Evolutionary conservation across 2,329 filamentous ascomycete species (phyloP).

Genomic region (Scedosporium boydii): DNA sequence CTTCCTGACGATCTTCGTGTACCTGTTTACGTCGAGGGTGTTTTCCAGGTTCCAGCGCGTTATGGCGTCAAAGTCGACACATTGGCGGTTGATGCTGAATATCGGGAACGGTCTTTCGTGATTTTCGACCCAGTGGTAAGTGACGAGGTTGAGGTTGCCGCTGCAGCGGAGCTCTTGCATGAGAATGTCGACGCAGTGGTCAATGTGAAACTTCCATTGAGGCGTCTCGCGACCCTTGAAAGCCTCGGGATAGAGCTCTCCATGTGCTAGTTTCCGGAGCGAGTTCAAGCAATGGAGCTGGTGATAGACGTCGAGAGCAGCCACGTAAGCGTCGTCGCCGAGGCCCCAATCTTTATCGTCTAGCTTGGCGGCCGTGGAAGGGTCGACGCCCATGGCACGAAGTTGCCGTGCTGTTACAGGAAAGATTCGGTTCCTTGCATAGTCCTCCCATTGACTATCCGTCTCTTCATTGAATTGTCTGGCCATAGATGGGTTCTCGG

Average conservation of each 20-base stretch:
- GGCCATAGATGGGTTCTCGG: too few species aligned
- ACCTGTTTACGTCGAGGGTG: neutral
- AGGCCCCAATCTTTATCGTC: too few species aligned
- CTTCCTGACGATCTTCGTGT: neutral
- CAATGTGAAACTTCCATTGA: constrained; percentile 3
- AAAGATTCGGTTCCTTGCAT: too few species aligned
- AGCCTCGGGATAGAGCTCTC: constrained; percentile 5
- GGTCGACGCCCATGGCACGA: too few species aligned
- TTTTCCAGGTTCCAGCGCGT: neutral
- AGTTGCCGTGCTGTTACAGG: too few species aligned
- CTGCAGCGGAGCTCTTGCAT: constrained; percentile 6
- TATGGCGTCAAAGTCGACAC: neutral
- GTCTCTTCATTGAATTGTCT: too few species aligned
- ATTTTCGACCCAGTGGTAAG: neutral
- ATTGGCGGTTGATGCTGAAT: neutral
- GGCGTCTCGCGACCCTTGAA: too few species aligned
- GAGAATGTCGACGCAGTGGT: constrained; percentile 8
- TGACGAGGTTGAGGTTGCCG: neutral
- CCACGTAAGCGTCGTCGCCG: neutral
- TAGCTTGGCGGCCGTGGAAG: too few species aligned
- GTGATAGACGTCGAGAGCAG: constrained; percentile 7
- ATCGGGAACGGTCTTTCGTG: neutral
- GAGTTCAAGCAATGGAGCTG: constrained; percentile 7
- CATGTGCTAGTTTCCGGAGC: constrained; percentile 4
- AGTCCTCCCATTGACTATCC: too few species aligned